Percentiles rank a stretch among this genome's conserved stretches.
phyloP scores from a whole-genome alignment of 192 early-diverging fungal species.

The Umbelopsis sp. region DNA sequence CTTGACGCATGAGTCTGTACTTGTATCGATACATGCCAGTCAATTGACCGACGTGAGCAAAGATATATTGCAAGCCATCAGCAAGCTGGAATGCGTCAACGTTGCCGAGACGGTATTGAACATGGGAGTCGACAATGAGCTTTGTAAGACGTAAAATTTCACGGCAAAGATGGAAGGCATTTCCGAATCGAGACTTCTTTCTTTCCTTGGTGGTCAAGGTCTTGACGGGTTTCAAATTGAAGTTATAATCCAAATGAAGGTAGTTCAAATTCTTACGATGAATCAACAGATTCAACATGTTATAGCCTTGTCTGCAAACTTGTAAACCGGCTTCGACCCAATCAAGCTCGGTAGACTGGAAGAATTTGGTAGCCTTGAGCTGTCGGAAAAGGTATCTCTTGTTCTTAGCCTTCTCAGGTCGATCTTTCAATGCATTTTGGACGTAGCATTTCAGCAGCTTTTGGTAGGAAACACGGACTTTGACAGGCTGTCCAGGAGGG shows the following conservation, averaged over 20 bases:
- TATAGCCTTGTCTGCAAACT: conserved; percentile 98
- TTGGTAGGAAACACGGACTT: conserved; percentile 98
- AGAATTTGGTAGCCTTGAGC: conserved; percentile 96
- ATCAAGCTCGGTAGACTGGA: conserved; percentile 97
- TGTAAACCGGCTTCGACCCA: conserved; percentile 99
- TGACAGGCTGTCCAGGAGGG: conserved; percentile 90
- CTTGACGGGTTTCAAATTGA: conserved; percentile 98
- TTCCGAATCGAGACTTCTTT: conserved; percentile 98
- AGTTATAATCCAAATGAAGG: conserved; percentile 99
- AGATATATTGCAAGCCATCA: conserved; percentile 98
- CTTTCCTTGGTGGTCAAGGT: conserved; percentile 99
- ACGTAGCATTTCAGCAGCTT: conserved; percentile 97
- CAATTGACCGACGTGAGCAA: conserved; percentile 97
- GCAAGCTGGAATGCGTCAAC: conserved; percentile 99
- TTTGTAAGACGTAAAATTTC: conserved; percentile 97
- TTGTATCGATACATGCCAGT: conserved; percentile 99
- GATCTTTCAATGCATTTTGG: conserved; percentile 86
- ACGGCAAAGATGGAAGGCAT: conserved; percentile 94
- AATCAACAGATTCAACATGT: conserved; percentile 98
- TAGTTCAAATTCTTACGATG: conserved; percentile 99
- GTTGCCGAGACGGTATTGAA: conserved; percentile 97
- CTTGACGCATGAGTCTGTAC: conserved; percentile 96
- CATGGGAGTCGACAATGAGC: conserved; percentile 95
- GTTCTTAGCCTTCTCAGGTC: conserved; percentile 84
- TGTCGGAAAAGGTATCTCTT: conserved; percentile 96